Conservation (phyloP, 306 rosid species). For the Rosa rugosa region DNA sequence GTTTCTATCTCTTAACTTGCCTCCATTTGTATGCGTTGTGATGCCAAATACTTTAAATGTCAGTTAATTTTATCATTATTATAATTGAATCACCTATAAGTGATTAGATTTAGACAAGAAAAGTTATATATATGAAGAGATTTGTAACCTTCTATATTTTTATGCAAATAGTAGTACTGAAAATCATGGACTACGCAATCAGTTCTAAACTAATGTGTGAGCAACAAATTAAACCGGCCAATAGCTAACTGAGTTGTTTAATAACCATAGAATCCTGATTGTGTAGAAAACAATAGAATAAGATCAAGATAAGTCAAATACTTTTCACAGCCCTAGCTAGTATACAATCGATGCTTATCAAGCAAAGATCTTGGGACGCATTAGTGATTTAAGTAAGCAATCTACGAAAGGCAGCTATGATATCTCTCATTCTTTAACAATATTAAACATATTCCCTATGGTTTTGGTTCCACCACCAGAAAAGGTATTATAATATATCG, state of each 20-base stretch:
- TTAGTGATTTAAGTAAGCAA: conserved; percentile 14
- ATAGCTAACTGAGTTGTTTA: background rate
- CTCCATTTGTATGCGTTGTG: background rate
- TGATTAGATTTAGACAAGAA: background rate
- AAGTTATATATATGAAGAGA: background rate
- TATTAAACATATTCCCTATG: conserved; percentile 2
- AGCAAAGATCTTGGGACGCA: conserved; percentile 13
- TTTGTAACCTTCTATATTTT: background rate
- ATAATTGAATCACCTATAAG: background rate
- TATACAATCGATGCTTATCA: background rate
- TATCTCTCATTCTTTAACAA: background rate
- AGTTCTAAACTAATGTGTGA: background rate
- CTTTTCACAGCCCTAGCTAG: background rate
- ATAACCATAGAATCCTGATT: background rate
- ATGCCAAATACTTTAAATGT: background rate
- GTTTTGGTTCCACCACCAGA: conserved; percentile 25
- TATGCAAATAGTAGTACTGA: background rate
- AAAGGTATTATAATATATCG: conserved; percentile 16
- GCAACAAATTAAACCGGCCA: background rate
- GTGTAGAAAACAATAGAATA: background rate
- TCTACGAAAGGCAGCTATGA: conserved; percentile 8
- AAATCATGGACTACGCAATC: background rate
- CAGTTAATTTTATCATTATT: background rate
- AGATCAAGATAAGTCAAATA: background rate
- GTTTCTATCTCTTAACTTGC: background rate